Conservation (phyloP, 345 rosid genomes). For the Brassica juncea region DNA sequence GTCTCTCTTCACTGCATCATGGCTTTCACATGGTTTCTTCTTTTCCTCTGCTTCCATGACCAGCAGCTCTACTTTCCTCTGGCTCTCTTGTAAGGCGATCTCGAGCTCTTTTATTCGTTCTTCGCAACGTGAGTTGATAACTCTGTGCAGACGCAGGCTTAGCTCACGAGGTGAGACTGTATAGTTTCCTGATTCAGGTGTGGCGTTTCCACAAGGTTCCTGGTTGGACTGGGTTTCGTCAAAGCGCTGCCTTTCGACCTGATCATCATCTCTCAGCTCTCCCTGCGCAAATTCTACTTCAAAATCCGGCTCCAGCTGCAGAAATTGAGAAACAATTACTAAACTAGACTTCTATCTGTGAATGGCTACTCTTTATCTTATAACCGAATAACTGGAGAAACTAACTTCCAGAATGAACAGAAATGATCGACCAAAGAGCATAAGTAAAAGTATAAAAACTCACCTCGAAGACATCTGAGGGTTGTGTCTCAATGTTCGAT, state of each 20-base stretch:
- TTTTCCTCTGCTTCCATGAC: slow-evolving; percentile 49
- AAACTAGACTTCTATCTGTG: not conserved
- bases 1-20: slow-evolving; percentile 25
- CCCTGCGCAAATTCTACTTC: slow-evolving; percentile 64
- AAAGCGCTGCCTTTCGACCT: slow-evolving; percentile 23
- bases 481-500: slow-evolving; percentile 47
- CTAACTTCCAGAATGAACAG: slow-evolving; percentile 12
- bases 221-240: slow-evolving; percentile 42
- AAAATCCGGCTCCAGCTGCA: slow-evolving; percentile 65
- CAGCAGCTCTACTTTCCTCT: slow-evolving; percentile 50
- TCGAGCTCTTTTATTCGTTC: slow-evolving; percentile 51
- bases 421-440: not conserved
- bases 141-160: slow-evolving; percentile 67
- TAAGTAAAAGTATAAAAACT: slow-evolving; percentile 9
- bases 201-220: slow-evolving; percentile 49
- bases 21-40: slow-evolving; percentile 35
- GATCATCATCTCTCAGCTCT: slow-evolving; percentile 46
- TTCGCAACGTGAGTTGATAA: slow-evolving; percentile 60
- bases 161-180: slow-evolving; percentile 77
- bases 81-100: slow-evolving; percentile 64
- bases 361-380: not conserved
- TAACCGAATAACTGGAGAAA: slow-evolving; percentile 34
- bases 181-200: slow-evolving; percentile 56
- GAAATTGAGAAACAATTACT: not conserved
- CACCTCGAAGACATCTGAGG: slow-evolving; percentile 62